Evolutionary conservation across 495 filamentous ascomycete species (phyloP).

Genomic region (Penicillium angulare): DNA sequence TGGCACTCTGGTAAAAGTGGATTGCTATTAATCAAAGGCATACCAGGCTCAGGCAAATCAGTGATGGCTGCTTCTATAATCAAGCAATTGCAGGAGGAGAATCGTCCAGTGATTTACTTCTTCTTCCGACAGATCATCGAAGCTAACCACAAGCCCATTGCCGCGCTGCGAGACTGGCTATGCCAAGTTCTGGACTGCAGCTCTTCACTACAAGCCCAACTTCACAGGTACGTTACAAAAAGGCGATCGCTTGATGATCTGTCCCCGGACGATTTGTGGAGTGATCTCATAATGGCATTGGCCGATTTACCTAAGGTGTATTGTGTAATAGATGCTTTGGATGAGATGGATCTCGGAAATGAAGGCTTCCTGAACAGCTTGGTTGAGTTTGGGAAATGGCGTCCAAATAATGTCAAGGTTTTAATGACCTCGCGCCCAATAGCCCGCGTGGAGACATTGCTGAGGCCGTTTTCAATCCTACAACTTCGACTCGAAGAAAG

Average conservation of each 20-base stretch:
- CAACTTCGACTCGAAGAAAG: slow-evolving; percentile 6
- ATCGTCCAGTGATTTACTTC: slow-evolving; percentile 5
- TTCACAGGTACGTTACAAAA: neutral
- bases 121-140: slow-evolving; percentile 11
- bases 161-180: slow-evolving; percentile 6
- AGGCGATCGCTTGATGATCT: neutral
- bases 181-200: slow-evolving; percentile 7
- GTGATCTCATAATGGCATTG: neutral
- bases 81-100: neutral
- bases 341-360: slow-evolving; percentile 42
- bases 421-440: slow-evolving; percentile 43
- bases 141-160: slow-evolving; percentile 7
- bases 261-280: neutral
- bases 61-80: slow-evolving; percentile 57
- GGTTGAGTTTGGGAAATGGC: slow-evolving; percentile 29
- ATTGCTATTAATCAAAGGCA: slow-evolving; percentile 47
- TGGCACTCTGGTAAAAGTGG: slow-evolving; percentile 11
- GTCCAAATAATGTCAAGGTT: slow-evolving; percentile 37
- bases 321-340: slow-evolving; percentile 49
- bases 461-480: slow-evolving; percentile 10
- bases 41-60: slow-evolving; percentile 89
- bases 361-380: slow-evolving; percentile 34
- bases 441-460: slow-evolving; percentile 5
- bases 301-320: slow-evolving; percentile 23
- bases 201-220: slow-evolving; percentile 6